Evolutionary conservation across 2,329 filamentous ascomycete genomes (phyloP).

Genomic region (Anisogramma anomala): DNA sequence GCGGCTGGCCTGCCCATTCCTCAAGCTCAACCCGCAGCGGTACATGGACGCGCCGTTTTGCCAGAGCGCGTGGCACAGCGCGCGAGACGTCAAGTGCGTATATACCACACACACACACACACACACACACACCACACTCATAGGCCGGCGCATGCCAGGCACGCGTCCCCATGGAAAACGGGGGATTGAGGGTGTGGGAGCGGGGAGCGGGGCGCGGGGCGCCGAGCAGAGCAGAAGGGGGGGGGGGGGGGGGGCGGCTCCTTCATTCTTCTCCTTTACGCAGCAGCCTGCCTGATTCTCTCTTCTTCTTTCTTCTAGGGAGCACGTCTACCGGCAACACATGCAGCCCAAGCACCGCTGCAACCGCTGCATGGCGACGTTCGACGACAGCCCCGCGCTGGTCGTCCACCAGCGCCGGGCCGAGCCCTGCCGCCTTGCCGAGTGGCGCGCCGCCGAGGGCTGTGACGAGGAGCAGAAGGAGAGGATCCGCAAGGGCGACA

Average conservation of each 20-base stretch:
- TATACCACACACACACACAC: not conserved
- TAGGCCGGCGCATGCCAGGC: too few relatives aligned
- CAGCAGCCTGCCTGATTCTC: too few relatives aligned
- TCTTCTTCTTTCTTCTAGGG: too few relatives aligned
- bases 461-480: constrained; percentile 31
- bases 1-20: constrained; percentile 11
- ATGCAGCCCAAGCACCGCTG: constrained; percentile 18
- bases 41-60: constrained; percentile 10
- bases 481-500: constrained; percentile 16
- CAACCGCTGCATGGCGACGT: constrained; percentile 19
- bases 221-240: too few relatives aligned
- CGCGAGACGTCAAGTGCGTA: constrained; percentile 11
- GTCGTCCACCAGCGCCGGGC: constrained; percentile 18
- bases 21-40: constrained; percentile 2
- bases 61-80: constrained; percentile 8
- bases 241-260: too few relatives aligned
- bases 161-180: too few relatives aligned
- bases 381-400: constrained; percentile 17
- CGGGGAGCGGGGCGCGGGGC: too few relatives aligned
- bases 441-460: constrained; percentile 32
- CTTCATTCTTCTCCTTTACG: too few relatives aligned
- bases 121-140: too few relatives aligned
- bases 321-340: constrained; percentile 21
- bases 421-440: constrained; percentile 29
- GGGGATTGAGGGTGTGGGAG: too few relatives aligned